Evolutionary conservation across 2,329 filamentous ascomycete species (phyloP).

Genomic region (Neoarthrinium moseri): DNA sequence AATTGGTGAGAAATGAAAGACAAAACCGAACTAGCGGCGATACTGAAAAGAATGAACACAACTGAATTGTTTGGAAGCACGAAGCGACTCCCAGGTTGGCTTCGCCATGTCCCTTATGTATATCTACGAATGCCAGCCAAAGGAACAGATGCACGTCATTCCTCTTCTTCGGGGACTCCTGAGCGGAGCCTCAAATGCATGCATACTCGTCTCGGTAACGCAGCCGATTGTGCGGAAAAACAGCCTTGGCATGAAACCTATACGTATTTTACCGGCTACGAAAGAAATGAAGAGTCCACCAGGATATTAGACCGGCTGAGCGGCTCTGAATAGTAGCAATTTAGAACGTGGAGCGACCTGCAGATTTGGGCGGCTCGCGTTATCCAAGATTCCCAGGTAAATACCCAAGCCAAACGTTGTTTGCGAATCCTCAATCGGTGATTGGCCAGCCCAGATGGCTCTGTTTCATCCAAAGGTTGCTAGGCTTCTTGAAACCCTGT

Average conservation of each 20-base stretch:
- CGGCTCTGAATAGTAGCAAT: not conserved
- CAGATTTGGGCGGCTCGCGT: too few relatives aligned
- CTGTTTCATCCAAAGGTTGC: conserved; percentile 3
- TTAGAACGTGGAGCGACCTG: too few relatives aligned
- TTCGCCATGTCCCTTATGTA: not conserved
- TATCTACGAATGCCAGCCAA: not conserved
- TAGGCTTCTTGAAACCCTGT: not conserved
- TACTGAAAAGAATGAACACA: conserved; percentile 4
- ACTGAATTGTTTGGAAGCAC: not conserved
- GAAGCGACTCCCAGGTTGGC: not conserved
- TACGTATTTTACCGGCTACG: conserved; percentile 5
- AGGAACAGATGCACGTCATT: not conserved
- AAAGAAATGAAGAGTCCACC: too few relatives aligned
- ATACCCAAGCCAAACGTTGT: not conserved
- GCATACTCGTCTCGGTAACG: not conserved
- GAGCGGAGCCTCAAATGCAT: too few relatives aligned
- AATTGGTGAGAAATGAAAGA: not conserved
- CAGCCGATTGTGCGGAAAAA: conserved; percentile 3
- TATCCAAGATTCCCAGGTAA: conserved; percentile 1
- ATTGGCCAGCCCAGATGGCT: conserved; percentile 1
- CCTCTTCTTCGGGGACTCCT: too few relatives aligned
- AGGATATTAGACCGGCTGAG: conserved; percentile 2
- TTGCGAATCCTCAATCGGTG: conserved; percentile 1
- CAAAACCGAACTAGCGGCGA: conserved; percentile 6
- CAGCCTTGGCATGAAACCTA: conserved; percentile 5